Conservation (phyloP, 176 grass and related monocot genomes). For the Eremochloa ophiuroides region DNA sequence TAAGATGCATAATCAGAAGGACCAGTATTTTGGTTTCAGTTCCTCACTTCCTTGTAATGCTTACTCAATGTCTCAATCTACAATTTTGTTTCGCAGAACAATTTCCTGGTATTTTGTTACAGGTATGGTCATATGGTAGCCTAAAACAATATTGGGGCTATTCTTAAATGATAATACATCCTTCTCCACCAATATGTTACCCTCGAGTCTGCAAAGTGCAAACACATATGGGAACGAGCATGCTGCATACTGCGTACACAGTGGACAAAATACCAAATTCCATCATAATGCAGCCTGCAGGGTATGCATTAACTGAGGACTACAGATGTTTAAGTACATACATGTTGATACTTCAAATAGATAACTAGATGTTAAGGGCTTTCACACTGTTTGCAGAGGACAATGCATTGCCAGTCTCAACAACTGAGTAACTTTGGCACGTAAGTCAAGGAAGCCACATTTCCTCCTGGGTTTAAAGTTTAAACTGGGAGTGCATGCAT, state of each 20-base stretch:
- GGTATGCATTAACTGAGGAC: neutral
- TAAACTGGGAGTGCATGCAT: neutral
- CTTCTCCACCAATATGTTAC: neutral
- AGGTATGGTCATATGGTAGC: neutral
- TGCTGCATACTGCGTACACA: neutral
- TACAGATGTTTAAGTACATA: neutral
- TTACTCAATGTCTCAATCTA: neutral
- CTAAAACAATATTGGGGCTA: slow-evolving; percentile 1
- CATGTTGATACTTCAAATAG: neutral
- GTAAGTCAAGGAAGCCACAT: neutral
- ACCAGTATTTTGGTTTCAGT: neutral
- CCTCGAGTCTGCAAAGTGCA: neutral
- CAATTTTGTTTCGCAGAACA: neutral
- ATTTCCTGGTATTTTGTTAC: neutral
- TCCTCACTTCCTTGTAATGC: neutral
- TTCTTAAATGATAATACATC: neutral
- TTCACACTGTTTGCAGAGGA: neutral
- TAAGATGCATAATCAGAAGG: neutral
- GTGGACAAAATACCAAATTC: neutral
- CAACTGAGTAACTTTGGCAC: neutral
- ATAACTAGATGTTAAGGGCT: neutral
- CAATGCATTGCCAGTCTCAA: neutral
- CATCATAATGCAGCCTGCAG: neutral
- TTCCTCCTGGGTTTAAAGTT: neutral
- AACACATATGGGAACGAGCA: neutral